phyloP scores from a whole-genome alignment of 2,329 filamentous ascomycete species.

The Phaeosphaeriaceae sp. region DNA sequence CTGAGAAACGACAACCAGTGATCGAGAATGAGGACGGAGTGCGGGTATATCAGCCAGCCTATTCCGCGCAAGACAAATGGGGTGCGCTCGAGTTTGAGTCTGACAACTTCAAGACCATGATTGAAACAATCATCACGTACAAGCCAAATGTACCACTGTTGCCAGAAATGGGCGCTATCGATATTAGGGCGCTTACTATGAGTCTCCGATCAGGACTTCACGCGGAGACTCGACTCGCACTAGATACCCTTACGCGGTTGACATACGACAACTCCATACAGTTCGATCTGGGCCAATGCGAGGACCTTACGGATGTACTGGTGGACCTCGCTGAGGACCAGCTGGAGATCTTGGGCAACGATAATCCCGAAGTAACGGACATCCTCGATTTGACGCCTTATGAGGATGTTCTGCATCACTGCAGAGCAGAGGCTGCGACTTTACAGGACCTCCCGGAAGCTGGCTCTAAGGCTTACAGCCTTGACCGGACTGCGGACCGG shows the following conservation, averaged over 20 bases:
- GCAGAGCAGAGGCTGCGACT: slow-evolving; percentile 73
- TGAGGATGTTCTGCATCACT: slow-evolving; percentile 85
- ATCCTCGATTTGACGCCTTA: slow-evolving; percentile 83
- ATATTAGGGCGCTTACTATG: slow-evolving; percentile 87
- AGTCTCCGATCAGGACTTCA: slow-evolving; percentile 90
- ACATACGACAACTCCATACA: slow-evolving; percentile 57
- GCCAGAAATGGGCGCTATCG: slow-evolving; percentile 83
- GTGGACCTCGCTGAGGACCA: slow-evolving; percentile 92
- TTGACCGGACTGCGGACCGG: slow-evolving; percentile 85
- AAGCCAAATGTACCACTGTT: slow-evolving; percentile 79
- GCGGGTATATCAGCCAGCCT: slow-evolving; percentile 38
- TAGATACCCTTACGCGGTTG: slow-evolving; percentile 81
- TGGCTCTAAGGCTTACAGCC: slow-evolving; percentile 78
- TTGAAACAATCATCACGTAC: slow-evolving; percentile 70
- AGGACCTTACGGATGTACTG: slow-evolving; percentile 86
- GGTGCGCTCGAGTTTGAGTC: slow-evolving; percentile 50
- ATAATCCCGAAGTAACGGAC: slow-evolving; percentile 85
- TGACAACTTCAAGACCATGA: slow-evolving; percentile 72
- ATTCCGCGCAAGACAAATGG: slow-evolving; percentile 36
- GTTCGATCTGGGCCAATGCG: slow-evolving; percentile 53
- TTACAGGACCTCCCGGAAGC: slow-evolving; percentile 76
- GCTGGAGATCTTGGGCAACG: slow-evolving; percentile 81
- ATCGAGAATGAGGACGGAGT: slow-evolving; percentile 38
- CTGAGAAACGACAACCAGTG: slow-evolving; percentile 33
- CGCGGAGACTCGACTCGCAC: slow-evolving; percentile 84